These are phyloP conservation scores for Claviceps maximensis DNA, from an alignment of 2,329 filamentous ascomycete genomes.

Conservation along the genomic window DNA sequence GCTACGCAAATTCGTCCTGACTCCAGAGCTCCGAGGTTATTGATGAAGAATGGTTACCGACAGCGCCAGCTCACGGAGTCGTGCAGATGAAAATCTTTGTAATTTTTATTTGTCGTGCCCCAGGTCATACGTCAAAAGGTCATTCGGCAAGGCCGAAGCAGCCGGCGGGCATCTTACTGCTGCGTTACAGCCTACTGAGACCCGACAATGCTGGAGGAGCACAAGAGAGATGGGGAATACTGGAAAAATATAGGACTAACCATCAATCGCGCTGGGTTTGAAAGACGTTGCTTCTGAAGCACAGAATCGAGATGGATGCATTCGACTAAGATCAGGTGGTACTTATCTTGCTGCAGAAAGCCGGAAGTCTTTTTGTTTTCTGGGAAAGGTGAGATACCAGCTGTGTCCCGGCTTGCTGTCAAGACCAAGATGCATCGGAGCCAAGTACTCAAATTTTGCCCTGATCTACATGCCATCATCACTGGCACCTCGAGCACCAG, in stretches of 20 bases:
- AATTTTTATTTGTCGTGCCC: background rate
- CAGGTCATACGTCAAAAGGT: background rate
- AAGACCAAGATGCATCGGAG: background rate
- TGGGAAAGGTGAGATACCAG: background rate
- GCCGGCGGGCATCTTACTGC: background rate
- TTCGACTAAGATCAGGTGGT: constrained; percentile 4
- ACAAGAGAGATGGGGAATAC: background rate
- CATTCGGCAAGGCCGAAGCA: background rate
- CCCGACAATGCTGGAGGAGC: background rate
- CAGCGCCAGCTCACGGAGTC: background rate
- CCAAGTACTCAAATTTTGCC: background rate
- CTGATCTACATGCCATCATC: background rate
- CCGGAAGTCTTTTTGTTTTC: background rate
- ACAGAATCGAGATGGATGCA: background rate
- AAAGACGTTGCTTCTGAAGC: background rate
- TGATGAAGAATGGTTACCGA: background rate
- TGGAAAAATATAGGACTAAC: background rate
- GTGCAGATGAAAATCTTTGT: background rate
- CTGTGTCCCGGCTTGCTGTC: background rate
- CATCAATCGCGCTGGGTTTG: background rate
- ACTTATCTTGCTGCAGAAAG: constrained; percentile 2
- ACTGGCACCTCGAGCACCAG: background rate
- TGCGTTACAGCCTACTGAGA: background rate
- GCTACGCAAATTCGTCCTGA: background rate
- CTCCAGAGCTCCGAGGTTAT: too few relatives aligned